These are phyloP conservation scores for Skeletonema menzelii DNA, from an alignment of 108 stramenopile species.

Conservation along the genomic window DNA sequence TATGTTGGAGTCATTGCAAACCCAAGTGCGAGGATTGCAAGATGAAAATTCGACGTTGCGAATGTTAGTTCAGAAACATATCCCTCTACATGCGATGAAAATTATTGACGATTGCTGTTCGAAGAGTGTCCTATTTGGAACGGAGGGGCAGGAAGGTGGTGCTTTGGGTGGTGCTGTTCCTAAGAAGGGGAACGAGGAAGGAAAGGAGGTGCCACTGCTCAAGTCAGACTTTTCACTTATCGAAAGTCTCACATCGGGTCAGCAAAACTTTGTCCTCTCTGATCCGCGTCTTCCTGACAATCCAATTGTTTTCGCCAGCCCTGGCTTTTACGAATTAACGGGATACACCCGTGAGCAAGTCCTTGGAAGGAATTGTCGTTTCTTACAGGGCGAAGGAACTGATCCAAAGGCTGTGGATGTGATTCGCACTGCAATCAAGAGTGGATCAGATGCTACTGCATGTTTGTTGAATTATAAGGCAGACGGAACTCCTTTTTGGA, in stretches of 20 bases:
- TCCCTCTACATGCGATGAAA: constrained; percentile 75
- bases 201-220: constrained; percentile 46
- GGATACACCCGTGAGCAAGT: constrained; percentile 94
- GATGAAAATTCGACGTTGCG: constrained; percentile 85
- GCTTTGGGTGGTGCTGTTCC: background rate
- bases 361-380: constrained; percentile 97
- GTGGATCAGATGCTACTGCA: constrained; percentile 85
- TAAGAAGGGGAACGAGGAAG: constrained; percentile 2
- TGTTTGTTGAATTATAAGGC: constrained; percentile 97
- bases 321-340: constrained; percentile 92
- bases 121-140: constrained; percentile 68
- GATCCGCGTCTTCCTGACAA: constrained; percentile 98
- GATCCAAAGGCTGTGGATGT: constrained; percentile 93
- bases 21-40: constrained; percentile 88
- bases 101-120: constrained; percentile 83
- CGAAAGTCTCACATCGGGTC: constrained; percentile 76
- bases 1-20: constrained; percentile 95
- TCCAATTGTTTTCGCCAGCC: constrained; percentile 92
- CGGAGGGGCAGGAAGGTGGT: background rate
- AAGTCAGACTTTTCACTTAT: constrained; percentile 86
- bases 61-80: constrained; percentile 78
- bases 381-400: constrained; percentile 95
- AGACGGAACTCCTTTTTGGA: constrained; percentile 98
- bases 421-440: constrained; percentile 77
- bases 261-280: constrained; percentile 89